Base-by-base conservation (phyloP, 129 eudicot species). In the Smallanthus sonchifolius region DNA sequence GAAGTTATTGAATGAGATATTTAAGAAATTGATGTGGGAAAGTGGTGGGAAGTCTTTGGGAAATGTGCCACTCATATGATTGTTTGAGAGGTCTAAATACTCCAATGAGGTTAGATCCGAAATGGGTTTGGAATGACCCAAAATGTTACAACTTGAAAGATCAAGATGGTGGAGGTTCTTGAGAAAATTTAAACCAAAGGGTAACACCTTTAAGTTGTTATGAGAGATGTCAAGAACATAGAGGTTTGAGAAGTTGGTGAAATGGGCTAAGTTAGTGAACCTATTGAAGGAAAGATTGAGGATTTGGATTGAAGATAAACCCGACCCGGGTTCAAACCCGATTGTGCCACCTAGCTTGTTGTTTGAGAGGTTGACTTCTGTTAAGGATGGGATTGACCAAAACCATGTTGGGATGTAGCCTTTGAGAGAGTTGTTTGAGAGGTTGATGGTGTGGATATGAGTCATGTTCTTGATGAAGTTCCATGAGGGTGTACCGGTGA, bases 1-100 rank as follows among this genome's bases (percentile, higher is more conserved):
- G 78, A 94, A 86, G 61, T 91, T 86, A 56, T 94, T 94, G 83
- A 83, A 88, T 17, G 99, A 94, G 76, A 91, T 77, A 74, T 94
- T 91, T 81, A 94, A 87, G 83, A 84, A 88, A 14, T 85, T 77
- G 60, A 94, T 87, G 35, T 67, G 59, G 6, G 54, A 14, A 51
- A 90, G 78, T 10, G 87, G 65, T 7, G 96, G 96, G 30, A 94
- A 88, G 80, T 91, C 96, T 44, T 84, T 77, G 13, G 97, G 97
- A 51, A 94, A 88, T 32, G 70, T 79, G 38, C 96, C 98, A 47
- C 56, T 68, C 51, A 93, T 45, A 1, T 80, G 87, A 45, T 93
- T 93, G 39, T 69, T 82, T 35, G 98, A 84, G 54, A 93, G 39
- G 79, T 93, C 97, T 39, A 93, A 74, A 72, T 83, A 76, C 10